A percentile compares a stretch with the other conserved stretches of the same genome.
Evolutionary conservation across 495 filamentous ascomycete species (phyloP).

Genomic region (Xylaria venustula): DNA sequence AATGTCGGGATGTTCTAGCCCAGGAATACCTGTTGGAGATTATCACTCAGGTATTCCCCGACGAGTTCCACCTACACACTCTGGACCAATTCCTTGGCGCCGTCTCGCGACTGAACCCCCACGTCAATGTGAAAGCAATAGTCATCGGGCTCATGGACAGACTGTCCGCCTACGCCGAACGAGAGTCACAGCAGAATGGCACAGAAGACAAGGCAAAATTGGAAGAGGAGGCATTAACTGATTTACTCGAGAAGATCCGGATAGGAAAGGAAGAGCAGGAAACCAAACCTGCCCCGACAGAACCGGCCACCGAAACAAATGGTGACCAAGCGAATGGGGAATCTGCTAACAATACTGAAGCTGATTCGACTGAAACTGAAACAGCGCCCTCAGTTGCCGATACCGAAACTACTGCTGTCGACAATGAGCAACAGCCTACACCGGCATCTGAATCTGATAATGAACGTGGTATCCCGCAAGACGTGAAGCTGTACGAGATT

Average conservation of each 20-base stretch:
- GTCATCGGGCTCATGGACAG: conserved; percentile 98
- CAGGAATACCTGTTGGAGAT: conserved; percentile 98
- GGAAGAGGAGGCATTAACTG: conserved; percentile 80
- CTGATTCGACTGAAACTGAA: conserved; percentile 32
- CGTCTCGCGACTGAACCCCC: conserved; percentile 85
- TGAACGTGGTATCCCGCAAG: conserved; percentile 71
- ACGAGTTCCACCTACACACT: conserved; percentile 96
- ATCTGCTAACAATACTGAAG: conserved; percentile 29
- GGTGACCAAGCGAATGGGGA: conserved; percentile 30
- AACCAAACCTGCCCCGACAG: conserved; percentile 18
- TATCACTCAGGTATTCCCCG: conserved; percentile 97
- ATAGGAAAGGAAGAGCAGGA: conserved; percentile 60
- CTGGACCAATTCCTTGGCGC: conserved; percentile 91
- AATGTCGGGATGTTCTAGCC: conserved; percentile 93
- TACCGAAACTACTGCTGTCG: conserved; percentile 42
- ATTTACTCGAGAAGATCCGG: conserved; percentile 72
- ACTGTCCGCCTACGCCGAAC: conserved; percentile 84
- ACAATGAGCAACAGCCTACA: no score
- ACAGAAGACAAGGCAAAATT: conserved; percentile 67
- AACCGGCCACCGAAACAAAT: conserved; percentile 26
- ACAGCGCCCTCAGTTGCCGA: conserved; percentile 40
- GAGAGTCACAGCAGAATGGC: conserved; percentile 74
- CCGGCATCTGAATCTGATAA: no score
- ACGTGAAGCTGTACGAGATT: conserved; percentile 91
- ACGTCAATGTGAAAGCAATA: conserved; percentile 96